Percentiles rank a stretch among this genome's conserved stretches.
These are phyloP conservation scores for Yamadazyma takamatsuzukensis DNA, from an alignment of 805 yeast genomes.

Conservation along the genomic window DNA sequence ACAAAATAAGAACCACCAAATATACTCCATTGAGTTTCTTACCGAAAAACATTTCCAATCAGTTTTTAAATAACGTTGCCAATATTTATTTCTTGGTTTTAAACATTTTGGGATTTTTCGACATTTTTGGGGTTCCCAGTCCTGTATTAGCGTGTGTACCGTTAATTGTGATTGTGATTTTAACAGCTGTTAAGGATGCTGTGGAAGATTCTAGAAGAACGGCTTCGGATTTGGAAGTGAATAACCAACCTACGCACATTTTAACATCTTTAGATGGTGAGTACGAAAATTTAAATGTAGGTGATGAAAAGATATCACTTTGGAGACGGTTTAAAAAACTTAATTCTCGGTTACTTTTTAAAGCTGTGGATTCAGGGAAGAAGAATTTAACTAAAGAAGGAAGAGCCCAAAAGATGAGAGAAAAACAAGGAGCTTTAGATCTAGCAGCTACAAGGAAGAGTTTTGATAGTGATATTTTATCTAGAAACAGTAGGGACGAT, in stretches of 20 bases:
- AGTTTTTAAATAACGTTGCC: conserved; percentile 79
- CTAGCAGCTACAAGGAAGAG: conserved; percentile 19
- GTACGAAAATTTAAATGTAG: conserved; percentile 53
- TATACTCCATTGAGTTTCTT: conserved; percentile 87
- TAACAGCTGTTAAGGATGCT: conserved; percentile 78
- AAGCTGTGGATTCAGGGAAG: conserved; percentile 23
- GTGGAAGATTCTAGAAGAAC: conserved; percentile 79
- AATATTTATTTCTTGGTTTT: conserved; percentile 80
- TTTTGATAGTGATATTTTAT: conserved; percentile 27
- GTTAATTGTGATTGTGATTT: conserved; percentile 67
- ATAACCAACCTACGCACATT: conserved; percentile 70
- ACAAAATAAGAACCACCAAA: conserved; percentile 92
- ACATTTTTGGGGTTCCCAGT: conserved; percentile 75
- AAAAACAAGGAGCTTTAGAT: conserved; percentile 4
- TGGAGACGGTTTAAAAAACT: conserved; percentile 71
- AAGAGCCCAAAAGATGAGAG: conserved; percentile 27
- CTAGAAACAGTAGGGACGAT: conserved; percentile 17
- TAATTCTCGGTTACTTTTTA: conserved; percentile 29
- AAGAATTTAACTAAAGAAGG: conserved; percentile 32
- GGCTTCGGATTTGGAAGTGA: conserved; percentile 65
- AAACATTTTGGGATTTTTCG: conserved; percentile 75
- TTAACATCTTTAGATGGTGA: conserved; percentile 34
- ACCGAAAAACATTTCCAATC: conserved; percentile 78
- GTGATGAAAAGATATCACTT: conserved; percentile 56
- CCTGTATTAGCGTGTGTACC: conserved; percentile 78